A percentile compares a stretch with the other conserved stretches of the same genome.
These are phyloP conservation scores for Leonotis leonurus DNA, from an alignment of 257 asterid species.

Conservation along the genomic window DNA sequence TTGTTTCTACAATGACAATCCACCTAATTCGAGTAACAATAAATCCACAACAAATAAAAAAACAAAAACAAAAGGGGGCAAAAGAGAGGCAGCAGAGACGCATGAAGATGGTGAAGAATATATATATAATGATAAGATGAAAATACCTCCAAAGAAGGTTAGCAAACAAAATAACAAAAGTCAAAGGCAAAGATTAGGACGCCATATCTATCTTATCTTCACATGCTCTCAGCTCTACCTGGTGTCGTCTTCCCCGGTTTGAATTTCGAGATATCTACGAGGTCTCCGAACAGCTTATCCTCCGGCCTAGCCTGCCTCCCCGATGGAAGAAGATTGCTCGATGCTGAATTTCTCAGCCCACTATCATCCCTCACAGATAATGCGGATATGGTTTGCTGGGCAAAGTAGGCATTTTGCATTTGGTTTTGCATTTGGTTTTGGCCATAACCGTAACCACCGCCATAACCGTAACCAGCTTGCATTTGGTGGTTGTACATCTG, in stretches of 20 bases:
- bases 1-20: slow-evolving; percentile 31
- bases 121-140: slow-evolving; percentile 11
- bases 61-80: background rate
- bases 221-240: slow-evolving; percentile 41
- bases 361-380: slow-evolving; percentile 66
- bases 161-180: slow-evolving; percentile 20
- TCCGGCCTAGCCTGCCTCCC: slow-evolving; percentile 71
- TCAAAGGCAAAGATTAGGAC: slow-evolving; percentile 8
- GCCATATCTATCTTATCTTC: slow-evolving; percentile 18
- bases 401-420: slow-evolving; percentile 55
- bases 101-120: slow-evolving; percentile 13
- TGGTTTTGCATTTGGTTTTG: slow-evolving; percentile 27
- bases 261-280: slow-evolving; percentile 47
- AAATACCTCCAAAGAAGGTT: slow-evolving; percentile 2
- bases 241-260: slow-evolving; percentile 31
- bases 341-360: slow-evolving; percentile 27
- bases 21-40: slow-evolving; percentile 22
- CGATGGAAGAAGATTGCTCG: slow-evolving; percentile 54
- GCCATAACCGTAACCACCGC: slow-evolving; percentile 38
- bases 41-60: slow-evolving; percentile 13
- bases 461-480: slow-evolving; percentile 45
- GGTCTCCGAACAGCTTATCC: slow-evolving; percentile 62
- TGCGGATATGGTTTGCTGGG: slow-evolving; percentile 64
- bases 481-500: slow-evolving; percentile 60
- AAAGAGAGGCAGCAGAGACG: slow-evolving; percentile 13